Base-by-base conservation (phyloP, 441 rosid species). In the Arabidopsis hybrid region DNA sequence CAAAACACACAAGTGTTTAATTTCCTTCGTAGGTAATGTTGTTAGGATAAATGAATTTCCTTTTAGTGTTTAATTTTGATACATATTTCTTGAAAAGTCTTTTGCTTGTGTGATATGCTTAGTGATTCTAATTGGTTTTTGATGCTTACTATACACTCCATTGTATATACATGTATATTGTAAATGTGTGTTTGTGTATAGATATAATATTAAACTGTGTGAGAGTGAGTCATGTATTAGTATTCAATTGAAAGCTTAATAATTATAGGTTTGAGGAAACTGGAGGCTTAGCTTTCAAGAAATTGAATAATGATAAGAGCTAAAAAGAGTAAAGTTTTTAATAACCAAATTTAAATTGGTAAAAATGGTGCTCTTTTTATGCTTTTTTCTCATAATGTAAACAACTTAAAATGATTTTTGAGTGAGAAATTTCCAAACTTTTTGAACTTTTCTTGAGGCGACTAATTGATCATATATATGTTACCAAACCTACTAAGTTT, bases 241-340 rank as follows among this genome's bases (percentile, higher is more conserved):
- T 64, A 65, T 65, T 65, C 45, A 77, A 63, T 59, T 66, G 72
- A 71, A 65, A 65, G 51, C 34, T 52, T 66, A 52, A 62, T 77
- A 53, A 77, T 65, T 55, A 72, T 60, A 53, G 65, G 46, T 36
- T 65, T 71, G 73, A 77, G 73, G 73, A 60, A 61, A 52, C 65
- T 26, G 73, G 49, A 72, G 53, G 47, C 80, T 77, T 77, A 77
- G 69, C 80, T 77, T 77, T 72, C 77, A 77, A 77, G 77, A 72
- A 72, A 77, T 29, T 72, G 34, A 77, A 67, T 67, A 39, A 77
- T 67, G 69, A 77, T 77, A 67, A 52, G 60, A 46, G 9, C 69
- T 67, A 17, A 43, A 60, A 72, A 38, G 69, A 39, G 60, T 51
- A 77, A 77, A 77, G 58, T 39, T 36, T 47, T 1, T 45, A 75